These are phyloP conservation scores for Zea luxurians DNA, from an alignment of 176 grass and related monocot genomes.

Conservation along the genomic window DNA sequence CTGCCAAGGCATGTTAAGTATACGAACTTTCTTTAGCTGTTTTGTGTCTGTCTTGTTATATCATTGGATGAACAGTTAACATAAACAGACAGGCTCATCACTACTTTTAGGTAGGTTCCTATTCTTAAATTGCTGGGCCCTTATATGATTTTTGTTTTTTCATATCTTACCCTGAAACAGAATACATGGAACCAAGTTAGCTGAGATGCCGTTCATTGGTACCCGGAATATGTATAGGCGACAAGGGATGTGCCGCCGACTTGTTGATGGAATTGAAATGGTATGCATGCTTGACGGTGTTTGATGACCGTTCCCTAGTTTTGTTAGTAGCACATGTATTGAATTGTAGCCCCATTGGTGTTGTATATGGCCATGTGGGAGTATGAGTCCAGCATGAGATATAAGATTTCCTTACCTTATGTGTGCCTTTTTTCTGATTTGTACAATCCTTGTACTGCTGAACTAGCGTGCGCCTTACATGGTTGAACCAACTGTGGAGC, in stretches of 20 bases:
- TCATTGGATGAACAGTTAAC: slow-evolving; percentile 13
- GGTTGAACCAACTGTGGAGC: slow-evolving; percentile 20
- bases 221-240: slow-evolving; percentile 78
- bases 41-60: slow-evolving; percentile 21
- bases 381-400: not conserved
- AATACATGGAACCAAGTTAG: slow-evolving; percentile 85
- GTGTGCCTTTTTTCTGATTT: slow-evolving; percentile 27
- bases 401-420: not conserved
- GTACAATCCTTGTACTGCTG: slow-evolving; percentile 5
- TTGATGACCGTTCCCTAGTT: not conserved
- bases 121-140: slow-evolving; percentile 6
- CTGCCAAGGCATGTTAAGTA: slow-evolving; percentile 16
- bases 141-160: slow-evolving; percentile 34
- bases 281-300: slow-evolving; percentile 40
- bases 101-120: slow-evolving; percentile 31
- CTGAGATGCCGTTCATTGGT: slow-evolving; percentile 97
- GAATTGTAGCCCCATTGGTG: not conserved
- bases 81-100: not conserved
- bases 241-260: slow-evolving; percentile 84
- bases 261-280: slow-evolving; percentile 84
- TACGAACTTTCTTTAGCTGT: not conserved
- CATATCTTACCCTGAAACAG: slow-evolving; percentile 55
- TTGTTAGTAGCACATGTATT: not conserved
- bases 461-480: not conserved
- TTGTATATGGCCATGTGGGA: not conserved